Conservation (phyloP, 768 basidiomycete genomes). For the Sutorius australiensis region DNA sequence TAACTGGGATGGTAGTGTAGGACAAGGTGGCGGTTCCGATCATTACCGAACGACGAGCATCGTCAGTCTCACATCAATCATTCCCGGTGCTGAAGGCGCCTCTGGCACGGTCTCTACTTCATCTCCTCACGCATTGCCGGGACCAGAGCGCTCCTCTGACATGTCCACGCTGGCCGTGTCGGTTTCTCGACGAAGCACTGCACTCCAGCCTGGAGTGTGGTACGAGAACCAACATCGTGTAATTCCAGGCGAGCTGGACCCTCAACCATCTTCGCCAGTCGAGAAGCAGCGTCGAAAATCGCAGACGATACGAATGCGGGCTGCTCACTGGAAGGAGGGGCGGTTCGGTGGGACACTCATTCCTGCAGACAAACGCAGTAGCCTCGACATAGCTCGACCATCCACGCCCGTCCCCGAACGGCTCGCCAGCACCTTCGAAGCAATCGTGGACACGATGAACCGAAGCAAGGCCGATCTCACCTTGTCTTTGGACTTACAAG, state of each 20-base stretch:
- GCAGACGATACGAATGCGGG: constrained; percentile 54
- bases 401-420: constrained; percentile 38
- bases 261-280: constrained; percentile 14
- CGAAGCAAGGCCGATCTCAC: constrained; percentile 16
- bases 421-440: constrained; percentile 42
- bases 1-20: constrained; percentile 12
- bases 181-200: constrained; percentile 5
- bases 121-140: background rate
- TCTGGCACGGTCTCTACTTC: constrained; percentile 3
- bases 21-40: constrained; percentile 23
- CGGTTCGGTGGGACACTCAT: constrained; percentile 43
- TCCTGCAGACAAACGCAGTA: constrained; percentile 10
- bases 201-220: constrained; percentile 11
- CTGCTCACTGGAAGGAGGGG: constrained; percentile 55
- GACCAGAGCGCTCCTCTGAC: background rate
- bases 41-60: constrained; percentile 56
- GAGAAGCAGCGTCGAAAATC: constrained; percentile 37
- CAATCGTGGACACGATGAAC: constrained; percentile 42
- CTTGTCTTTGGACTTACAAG: constrained; percentile 9
- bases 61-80: constrained; percentile 42
- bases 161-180: constrained; percentile 1
- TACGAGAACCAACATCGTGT: constrained; percentile 1
- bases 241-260: constrained; percentile 26
- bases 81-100: constrained; percentile 25
- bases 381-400: constrained; percentile 21